phyloP scores from a whole-genome alignment of 805 yeast species.

The Suhomyces sp. region DNA sequence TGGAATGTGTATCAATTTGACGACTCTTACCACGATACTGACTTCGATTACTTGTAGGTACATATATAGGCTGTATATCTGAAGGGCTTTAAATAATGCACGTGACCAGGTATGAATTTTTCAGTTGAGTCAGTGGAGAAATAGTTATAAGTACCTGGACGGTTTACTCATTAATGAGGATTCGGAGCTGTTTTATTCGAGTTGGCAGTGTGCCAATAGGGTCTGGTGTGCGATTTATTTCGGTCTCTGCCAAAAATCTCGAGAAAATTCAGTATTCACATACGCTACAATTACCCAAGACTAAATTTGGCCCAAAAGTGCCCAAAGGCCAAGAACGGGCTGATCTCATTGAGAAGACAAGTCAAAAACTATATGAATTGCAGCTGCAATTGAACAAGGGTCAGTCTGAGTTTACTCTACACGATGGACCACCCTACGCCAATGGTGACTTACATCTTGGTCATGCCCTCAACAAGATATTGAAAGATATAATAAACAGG shows the following conservation, averaged over 20 bases:
- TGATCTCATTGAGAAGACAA: constrained; percentile 46
- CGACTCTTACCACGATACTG: constrained; percentile 1
- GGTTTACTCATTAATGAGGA: not conserved
- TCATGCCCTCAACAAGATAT: constrained; percentile 85
- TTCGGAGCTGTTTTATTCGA: not conserved
- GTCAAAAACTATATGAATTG: constrained; percentile 63
- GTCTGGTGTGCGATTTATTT: not conserved
- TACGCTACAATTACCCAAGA: constrained; percentile 63
- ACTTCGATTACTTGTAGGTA: not conserved
- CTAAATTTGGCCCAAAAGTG: constrained; percentile 51
- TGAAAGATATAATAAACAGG: constrained; percentile 83
- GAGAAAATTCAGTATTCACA: constrained; percentile 34
- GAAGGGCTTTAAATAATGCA: not conserved
- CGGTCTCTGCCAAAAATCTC: not conserved
- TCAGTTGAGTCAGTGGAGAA: not conserved
- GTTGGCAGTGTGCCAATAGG: not conserved
- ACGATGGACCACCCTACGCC: constrained; percentile 99
- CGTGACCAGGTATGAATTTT: not conserved
- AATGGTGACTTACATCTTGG: constrained; percentile 91
- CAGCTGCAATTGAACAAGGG: constrained; percentile 25
- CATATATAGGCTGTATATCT: not conserved
- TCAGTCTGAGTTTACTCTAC: constrained; percentile 53
- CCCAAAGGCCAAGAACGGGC: constrained; percentile 46
- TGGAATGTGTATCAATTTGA: constrained; percentile 4
- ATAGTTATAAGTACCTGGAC: not conserved